Conservation (phyloP, 106 monocot species). For the Dactylorhiza incarnata region DNA sequence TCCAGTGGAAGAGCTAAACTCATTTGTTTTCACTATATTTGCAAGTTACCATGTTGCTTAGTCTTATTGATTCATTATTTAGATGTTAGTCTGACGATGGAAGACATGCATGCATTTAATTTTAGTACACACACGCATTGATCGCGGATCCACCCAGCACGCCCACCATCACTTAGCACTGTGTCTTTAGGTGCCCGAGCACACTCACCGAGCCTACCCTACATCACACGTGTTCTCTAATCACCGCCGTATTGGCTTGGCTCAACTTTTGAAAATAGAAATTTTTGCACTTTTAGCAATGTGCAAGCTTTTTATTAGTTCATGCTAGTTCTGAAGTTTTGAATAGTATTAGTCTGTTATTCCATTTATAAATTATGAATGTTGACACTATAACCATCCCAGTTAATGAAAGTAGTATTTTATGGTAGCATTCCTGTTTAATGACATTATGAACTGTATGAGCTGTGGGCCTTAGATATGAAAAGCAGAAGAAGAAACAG, state of each 20-base stretch:
- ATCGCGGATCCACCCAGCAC: too few relatives aligned
- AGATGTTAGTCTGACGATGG: too few relatives aligned
- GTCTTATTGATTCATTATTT: too few relatives aligned
- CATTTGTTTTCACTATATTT: too few relatives aligned
- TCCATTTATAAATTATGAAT: neutral
- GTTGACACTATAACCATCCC: neutral
- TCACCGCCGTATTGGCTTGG: neutral
- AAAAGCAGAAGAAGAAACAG: neutral
- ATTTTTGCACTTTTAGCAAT: neutral
- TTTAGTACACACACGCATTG: too few relatives aligned
- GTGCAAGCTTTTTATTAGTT: neutral
- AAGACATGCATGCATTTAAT: too few relatives aligned
- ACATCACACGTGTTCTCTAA: neutral
- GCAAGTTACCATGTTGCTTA: too few relatives aligned
- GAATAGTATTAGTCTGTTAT: neutral
- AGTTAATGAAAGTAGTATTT: neutral
- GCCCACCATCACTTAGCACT: too few relatives aligned
- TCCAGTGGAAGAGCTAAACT: too few relatives aligned
- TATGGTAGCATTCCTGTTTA: neutral
- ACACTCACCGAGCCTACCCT: too few relatives aligned
- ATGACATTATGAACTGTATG: neutral
- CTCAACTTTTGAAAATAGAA: neutral
- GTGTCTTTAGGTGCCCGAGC: too few relatives aligned
- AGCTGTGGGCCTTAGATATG: neutral
- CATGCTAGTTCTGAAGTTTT: neutral